Evolutionary conservation across 768 basidiomycete genomes (phyloP).

Genomic region (Obba rivulosa): DNA sequence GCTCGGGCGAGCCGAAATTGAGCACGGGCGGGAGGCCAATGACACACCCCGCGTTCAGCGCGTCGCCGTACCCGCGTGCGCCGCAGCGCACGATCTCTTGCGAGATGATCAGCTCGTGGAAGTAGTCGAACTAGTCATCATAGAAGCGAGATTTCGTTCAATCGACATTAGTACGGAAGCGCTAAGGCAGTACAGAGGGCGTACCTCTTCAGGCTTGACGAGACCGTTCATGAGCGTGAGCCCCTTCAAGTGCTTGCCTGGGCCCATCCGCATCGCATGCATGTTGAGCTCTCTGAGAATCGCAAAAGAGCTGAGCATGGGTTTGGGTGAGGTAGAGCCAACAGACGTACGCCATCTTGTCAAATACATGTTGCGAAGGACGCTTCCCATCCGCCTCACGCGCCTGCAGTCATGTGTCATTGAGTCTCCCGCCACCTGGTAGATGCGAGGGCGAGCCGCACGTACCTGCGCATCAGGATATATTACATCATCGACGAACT

Average conservation of each 20-base stretch:
- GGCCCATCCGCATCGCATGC: slow-evolving; percentile 93
- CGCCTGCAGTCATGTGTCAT: slow-evolving; percentile 22
- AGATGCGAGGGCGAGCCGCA: neutral
- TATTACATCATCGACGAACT: slow-evolving; percentile 67
- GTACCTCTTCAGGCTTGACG: slow-evolving; percentile 67
- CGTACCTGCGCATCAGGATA: slow-evolving; percentile 34
- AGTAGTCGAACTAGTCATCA: slow-evolving; percentile 81
- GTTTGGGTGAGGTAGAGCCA: neutral
- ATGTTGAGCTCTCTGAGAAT: slow-evolving; percentile 54
- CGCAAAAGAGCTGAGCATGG: neutral
- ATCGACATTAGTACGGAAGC: too few relatives aligned
- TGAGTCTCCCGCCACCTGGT: neutral
- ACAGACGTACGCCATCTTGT: slow-evolving; percentile 71
- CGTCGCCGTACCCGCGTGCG: slow-evolving; percentile 79
- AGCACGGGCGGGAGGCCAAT: slow-evolving; percentile 83
- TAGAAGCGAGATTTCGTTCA: neutral
- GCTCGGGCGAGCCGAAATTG: slow-evolving; percentile 68
- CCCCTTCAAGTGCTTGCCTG: slow-evolving; percentile 83
- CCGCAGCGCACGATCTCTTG: slow-evolving; percentile 43
- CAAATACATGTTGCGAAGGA: slow-evolving; percentile 71
- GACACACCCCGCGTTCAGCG: slow-evolving; percentile 68
- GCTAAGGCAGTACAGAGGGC: too few relatives aligned
- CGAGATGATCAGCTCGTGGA: slow-evolving; percentile 54
- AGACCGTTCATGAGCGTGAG: slow-evolving; percentile 67
- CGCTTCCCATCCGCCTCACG: slow-evolving; percentile 87